phyloP scores from a whole-genome alignment of 352 stramenopile genomes.

The Stramenopiles sp. region DNA sequence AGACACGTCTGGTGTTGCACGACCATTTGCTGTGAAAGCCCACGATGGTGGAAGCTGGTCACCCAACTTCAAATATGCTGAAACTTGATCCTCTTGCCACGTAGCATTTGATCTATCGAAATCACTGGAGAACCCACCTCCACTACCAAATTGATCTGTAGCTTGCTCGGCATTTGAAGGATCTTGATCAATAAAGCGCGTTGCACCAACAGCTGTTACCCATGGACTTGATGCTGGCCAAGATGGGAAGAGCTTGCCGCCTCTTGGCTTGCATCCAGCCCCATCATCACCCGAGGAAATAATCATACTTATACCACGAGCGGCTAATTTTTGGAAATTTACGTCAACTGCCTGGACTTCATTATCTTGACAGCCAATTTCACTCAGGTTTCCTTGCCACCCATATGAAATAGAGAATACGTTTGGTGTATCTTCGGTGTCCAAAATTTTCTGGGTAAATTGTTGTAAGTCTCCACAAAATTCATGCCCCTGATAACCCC shows the following conservation, averaged over 20 bases:
- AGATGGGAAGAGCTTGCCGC: slow-evolving; percentile 16
- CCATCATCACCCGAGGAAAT: slow-evolving; percentile 61
- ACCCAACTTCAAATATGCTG: slow-evolving; percentile 41
- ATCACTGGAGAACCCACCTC: slow-evolving; percentile 60
- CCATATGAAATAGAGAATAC: slow-evolving; percentile 70
- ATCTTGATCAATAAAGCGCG: slow-evolving; percentile 32
- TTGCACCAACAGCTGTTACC: slow-evolving; percentile 64
- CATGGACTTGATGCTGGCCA: slow-evolving; percentile 45
- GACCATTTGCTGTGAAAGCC: slow-evolving; percentile 54
- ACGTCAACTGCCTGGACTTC: slow-evolving; percentile 54
- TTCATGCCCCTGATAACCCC: slow-evolving; percentile 37
- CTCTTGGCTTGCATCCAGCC: slow-evolving; percentile 28
- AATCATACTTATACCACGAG: slow-evolving; percentile 56
- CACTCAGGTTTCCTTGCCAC: slow-evolving; percentile 55
- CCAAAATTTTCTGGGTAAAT: slow-evolving; percentile 23
- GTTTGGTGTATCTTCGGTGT: slow-evolving; percentile 40
- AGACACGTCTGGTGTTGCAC: slow-evolving; percentile 63
- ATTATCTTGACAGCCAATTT: slow-evolving; percentile 23
- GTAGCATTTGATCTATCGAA: slow-evolving; percentile 36
- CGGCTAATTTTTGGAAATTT: slow-evolving; percentile 60
- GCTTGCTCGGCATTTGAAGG: slow-evolving; percentile 13
- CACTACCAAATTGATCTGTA: slow-evolving; percentile 23
- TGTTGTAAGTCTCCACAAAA: neutral
- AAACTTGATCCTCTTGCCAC: slow-evolving; percentile 44
- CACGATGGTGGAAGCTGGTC: slow-evolving; percentile 22